Percentiles rank a stretch among this genome's conserved stretches.
Evolutionary conservation across 176 grass and related monocot genomes (phyloP).

Genomic region (Zea luxurians): DNA sequence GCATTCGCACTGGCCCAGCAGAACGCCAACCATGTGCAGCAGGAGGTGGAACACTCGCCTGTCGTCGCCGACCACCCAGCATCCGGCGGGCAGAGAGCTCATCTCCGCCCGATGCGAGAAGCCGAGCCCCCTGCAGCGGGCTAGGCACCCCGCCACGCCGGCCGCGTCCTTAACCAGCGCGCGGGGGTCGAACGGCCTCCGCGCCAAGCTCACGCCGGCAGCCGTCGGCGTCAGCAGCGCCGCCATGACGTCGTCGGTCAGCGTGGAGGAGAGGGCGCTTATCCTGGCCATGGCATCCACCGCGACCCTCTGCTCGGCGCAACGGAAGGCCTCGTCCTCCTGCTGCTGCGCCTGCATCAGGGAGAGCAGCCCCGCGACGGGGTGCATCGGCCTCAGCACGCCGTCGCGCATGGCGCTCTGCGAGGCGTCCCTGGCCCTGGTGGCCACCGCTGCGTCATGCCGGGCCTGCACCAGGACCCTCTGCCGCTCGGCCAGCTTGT

Average conservation of each 20-base stretch:
- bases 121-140: background rate
- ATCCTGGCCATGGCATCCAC: constrained; percentile 53
- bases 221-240: background rate
- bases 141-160: constrained; percentile 16
- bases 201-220: background rate
- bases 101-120: constrained; percentile 7
- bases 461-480: constrained; percentile 1
- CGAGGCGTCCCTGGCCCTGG: constrained; percentile 7
- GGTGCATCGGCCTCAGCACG: constrained; percentile 17
- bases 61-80: constrained; percentile 16
- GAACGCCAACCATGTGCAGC: constrained; percentile 9
- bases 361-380: background rate
- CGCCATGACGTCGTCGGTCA: constrained; percentile 64
- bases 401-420: constrained; percentile 3
- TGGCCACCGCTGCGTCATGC: background rate
- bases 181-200: constrained; percentile 23
- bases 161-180: constrained; percentile 17
- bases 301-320: constrained; percentile 59
- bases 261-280: constrained; percentile 43
- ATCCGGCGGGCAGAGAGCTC: background rate
- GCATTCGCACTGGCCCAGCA: constrained; percentile 3
- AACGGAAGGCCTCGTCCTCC: background rate
- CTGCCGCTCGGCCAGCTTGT: constrained; percentile 1
- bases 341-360: constrained; percentile 39
- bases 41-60: constrained; percentile 17